Base-by-base conservation (phyloP, 305 asterid genomes). In the Fraxinus sp. region DNA sequence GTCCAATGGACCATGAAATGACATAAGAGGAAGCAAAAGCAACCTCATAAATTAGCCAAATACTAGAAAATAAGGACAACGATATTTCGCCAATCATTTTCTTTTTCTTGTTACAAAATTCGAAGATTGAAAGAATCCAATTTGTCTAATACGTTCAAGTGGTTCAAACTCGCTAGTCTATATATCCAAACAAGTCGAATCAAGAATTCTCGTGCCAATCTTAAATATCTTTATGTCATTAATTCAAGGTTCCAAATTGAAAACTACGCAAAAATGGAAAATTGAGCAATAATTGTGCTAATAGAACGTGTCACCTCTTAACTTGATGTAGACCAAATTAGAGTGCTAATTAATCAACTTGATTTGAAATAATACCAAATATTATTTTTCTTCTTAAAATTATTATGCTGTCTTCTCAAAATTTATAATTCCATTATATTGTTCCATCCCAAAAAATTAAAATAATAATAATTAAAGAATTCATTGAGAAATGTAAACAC, bases 291-390 rank as follows among this genome's bases (percentile, higher is more conserved):
- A 22, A 64, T 64, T 24, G 73, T 11, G 16, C 35, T 64, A 7
- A 0, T 64, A 64, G 72, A 22, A 64, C 72, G 72, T 64, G 72
- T 64, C 72, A 64, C 13, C 72, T 35, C 72, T 24, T 7, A 9
- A 64, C 32, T 62, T 9, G 14, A 18, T 28, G 74, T 66, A 3
- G 20, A 13, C 18, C 20, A 66, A 66, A 11, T 64, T 22, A 64
- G 24, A 14, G 20, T 59, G 39, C 18, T 57, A 32, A 36, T 55
- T 81, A 18, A 81, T 74, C 10, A 36, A 49, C 79, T 14, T 16
- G 26, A 11, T 35, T 55, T 81, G 33, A 46, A 52, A 37, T 82
- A 55, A 10, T 32, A 83, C 59, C 85, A 30, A 71, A 83, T 46
- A 24, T 72, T 78, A 72, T 55, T n/a, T 11, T 46, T 24, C 20